Evolutionary conservation across 768 basidiomycete species (phyloP), one percentile per base, ranked within the genome.

Genomic region (Dioszegia hungarica): DNA sequence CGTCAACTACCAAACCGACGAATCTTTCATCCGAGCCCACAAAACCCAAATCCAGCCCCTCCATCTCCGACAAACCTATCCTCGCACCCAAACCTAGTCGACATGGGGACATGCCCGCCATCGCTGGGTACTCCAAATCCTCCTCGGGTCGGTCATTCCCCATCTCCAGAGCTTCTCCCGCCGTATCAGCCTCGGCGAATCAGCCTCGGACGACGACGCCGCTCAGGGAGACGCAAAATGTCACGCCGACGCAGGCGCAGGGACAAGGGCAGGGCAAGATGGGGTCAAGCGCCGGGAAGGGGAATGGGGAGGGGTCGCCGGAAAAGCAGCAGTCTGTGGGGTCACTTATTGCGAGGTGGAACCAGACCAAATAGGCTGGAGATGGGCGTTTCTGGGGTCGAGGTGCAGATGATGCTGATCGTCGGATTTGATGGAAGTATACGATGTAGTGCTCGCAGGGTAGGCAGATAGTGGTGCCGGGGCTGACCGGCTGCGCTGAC

Each of bases 271-370:
- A n/a, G n/a, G n/a, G n/a, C n/a, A n/a, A n/a, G n/a, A n/a, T n/a
- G n/a, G n/a, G n/a, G n/a, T n/a, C n/a, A n/a, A n/a, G n/a, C 33
- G 38, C 25, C 9, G 22, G 28, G 2, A 28, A 46, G 33, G 41
- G 27, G 14, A 36, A 52, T 12, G 57, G 47, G 17, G 53, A 27
- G n/a, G 58, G 49, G 8, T 68, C 66, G 36, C 70, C 70, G 8
- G 67, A 69, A 24, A 68, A 73, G 43, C 64, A 66, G 45, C 67
- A 67, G 37, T 52, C 69, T 53, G 75, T 76, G 12, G 71, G 72
- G 49, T 50, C 63, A 14, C 56, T 76, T n/a, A 74, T 76, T 41
- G 60, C 62, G 19, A 46, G 66, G 33, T 76, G 75, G 75, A 76
- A 74, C 48, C 63, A 74, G 70, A 63, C 27, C 54, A 62, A 20